phyloP scores from a whole-genome alignment of 352 stramenopile genomes.

The Pythium sp. region DNA sequence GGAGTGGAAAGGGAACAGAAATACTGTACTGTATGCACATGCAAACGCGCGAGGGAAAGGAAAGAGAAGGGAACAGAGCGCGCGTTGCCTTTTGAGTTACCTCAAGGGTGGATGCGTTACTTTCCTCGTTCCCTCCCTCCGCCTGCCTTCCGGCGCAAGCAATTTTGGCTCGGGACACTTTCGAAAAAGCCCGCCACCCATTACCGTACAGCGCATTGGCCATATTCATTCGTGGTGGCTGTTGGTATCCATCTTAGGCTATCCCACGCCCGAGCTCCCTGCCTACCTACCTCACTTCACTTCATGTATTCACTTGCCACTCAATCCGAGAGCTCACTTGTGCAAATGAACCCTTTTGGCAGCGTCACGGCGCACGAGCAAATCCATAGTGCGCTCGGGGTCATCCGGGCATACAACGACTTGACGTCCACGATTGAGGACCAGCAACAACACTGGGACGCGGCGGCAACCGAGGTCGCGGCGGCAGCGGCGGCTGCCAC shows the following conservation, averaged over 20 bases:
- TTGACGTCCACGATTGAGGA: conserved; percentile 1
- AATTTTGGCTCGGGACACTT: not conserved
- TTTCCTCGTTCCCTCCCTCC: not conserved
- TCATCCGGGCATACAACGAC: conserved; percentile 7
- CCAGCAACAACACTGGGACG: not conserved
- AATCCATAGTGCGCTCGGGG: conserved; percentile 1
- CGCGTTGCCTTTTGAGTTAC: not conserved
- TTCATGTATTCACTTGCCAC: not conserved
- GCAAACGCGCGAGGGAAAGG: not conserved
- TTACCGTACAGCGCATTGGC: not conserved
- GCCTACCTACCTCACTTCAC: not conserved
- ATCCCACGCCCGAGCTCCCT: not conserved
- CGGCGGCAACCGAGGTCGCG: not conserved
- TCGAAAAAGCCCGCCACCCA: not conserved
- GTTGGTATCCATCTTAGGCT: not conserved
- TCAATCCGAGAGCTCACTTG: conserved; percentile 4
- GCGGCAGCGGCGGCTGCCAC: not conserved
- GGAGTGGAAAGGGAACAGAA: no score
- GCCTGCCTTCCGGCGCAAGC: not conserved
- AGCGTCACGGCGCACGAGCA: not conserved
- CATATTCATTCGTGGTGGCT: not conserved
- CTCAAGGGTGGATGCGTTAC: not conserved
- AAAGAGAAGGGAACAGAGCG: not conserved
- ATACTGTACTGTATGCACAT: not conserved
- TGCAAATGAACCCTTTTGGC: conserved; percentile 1